Base-by-base conservation (phyloP, 495 filamentous ascomycete genomes). In the Xylaria nigripes region DNA sequence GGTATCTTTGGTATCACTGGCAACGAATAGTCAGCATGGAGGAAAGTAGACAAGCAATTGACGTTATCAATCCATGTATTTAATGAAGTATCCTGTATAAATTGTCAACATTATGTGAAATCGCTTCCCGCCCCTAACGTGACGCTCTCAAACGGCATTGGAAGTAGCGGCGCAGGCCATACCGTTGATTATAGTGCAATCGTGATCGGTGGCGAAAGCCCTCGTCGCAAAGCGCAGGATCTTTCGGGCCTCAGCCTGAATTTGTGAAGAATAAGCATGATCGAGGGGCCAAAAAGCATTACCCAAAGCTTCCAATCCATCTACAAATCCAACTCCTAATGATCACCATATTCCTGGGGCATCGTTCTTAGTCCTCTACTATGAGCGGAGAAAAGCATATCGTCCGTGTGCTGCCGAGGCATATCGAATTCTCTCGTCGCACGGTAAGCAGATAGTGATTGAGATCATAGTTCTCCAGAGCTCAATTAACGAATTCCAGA, bases 291-390 rank as follows among this genome's bases (percentile, higher is more conserved):
- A 27, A 63, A 57, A 8, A 70, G 57, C 23, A 65, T 65, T n/a
- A 61, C 56, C 52, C 67, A 70, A 1, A 70, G 58, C 59, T 70
- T 70, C 65, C 65, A 70, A 55, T 62, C 59, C 32, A 61, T 67
- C 29, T 64, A 54, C 18, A 61, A 43, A 23, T 62, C 64, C 21
- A 57, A 19, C 16, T 51, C 29, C 19, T 16, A 21, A 23, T 40
- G 48, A 38, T 29, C 9, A 10, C 29, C 36, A 23, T 48, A 24
- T 57, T 54, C 45, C 30, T 6, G 41, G 3, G 54, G 49, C 9
- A 46, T 41, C 19, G 48, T 51, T 13, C 54, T 36, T 4, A 56
- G 40, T 19, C 44, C 54, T 29, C 54, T 54, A 22, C 49, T 45
- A 18, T 32, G 43, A 6, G 45, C 18, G 15, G 55, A 60, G 46